These are phyloP conservation scores for Scheffersomyces coipomensis DNA, from an alignment of 805 yeast genomes.

Conservation along the genomic window DNA sequence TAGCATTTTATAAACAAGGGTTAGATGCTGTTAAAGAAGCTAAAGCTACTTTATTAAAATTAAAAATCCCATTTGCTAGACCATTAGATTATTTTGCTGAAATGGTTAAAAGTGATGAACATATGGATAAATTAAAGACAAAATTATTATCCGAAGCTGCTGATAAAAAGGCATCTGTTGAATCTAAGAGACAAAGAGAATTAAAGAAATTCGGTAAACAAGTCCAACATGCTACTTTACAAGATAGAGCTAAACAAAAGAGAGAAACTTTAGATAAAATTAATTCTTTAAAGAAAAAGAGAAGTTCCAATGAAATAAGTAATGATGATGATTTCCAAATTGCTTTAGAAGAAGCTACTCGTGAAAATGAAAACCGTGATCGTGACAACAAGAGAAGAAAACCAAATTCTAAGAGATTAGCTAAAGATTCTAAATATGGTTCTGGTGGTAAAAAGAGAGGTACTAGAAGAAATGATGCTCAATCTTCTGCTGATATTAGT, in stretches of 20 bases:
- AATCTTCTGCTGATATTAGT: conserved; percentile 65
- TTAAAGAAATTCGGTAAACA: conserved; percentile 97
- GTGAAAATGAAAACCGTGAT: conserved; percentile 25
- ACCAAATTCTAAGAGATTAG: conserved; percentile 64
- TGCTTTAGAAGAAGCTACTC: conserved; percentile 87
- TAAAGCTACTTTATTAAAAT: conserved; percentile 59
- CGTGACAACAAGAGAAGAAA: conserved; percentile 50
- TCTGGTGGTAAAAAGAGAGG: conserved; percentile 76
- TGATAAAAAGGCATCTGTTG: conserved; percentile 87
- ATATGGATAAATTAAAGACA: conserved; percentile 88
- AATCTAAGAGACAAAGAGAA: conserved; percentile 90
- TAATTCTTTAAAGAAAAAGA: conserved; percentile 86
- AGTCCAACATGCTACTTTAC: conserved; percentile 90
- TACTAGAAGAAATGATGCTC: conserved; percentile 69
- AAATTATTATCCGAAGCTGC: conserved; percentile 77
- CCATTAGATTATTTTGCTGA: conserved; percentile 97
- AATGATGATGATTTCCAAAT: conserved; percentile 77
- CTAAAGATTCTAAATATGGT: conserved; percentile 75
- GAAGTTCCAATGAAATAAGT: conserved; percentile 70
- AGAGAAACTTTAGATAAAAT: conserved; percentile 85
- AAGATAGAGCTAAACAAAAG: conserved; percentile 91
- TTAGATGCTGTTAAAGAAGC: conserved; percentile 78
- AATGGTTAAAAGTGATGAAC: conserved; percentile 97
- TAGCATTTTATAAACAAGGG: conserved; percentile 94
- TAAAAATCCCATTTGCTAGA: conserved; percentile 84